A percentile compares a stretch with the other conserved stretches of the same genome.
phyloP scores from a whole-genome alignment of 805 yeast genomes.

The Peterozyma toletana region DNA sequence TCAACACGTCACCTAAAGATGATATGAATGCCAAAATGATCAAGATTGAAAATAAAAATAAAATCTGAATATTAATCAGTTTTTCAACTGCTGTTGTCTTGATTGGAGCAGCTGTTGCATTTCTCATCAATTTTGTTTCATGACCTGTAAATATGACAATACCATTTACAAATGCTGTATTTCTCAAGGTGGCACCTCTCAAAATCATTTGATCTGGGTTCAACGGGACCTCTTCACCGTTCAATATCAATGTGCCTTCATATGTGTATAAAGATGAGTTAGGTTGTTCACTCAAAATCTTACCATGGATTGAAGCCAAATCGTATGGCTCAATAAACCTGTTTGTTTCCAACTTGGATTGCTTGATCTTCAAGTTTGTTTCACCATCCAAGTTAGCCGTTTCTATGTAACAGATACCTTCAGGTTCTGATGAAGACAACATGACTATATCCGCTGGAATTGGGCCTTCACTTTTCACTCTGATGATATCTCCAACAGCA shows the following conservation, averaged over 20 bases:
- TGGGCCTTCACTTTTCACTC: slow-evolving; percentile 79
- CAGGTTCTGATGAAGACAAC: slow-evolving; percentile 92
- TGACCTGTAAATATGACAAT: slow-evolving; percentile 95
- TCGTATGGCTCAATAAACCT: slow-evolving; percentile 60
- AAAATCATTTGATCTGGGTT: slow-evolving; percentile 86
- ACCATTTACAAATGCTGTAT: slow-evolving; percentile 94
- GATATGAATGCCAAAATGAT: slow-evolving; percentile 73
- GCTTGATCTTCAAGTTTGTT: slow-evolving; percentile 92
- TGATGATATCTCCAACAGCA: slow-evolving; percentile 84
- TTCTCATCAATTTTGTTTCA: slow-evolving; percentile 95
- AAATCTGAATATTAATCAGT: slow-evolving; percentile 85
- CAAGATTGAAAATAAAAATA: slow-evolving; percentile 78
- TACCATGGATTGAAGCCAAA: slow-evolving; percentile 45
- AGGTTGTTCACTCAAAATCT: slow-evolving; percentile 81
- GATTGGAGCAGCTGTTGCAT: slow-evolving; percentile 98
- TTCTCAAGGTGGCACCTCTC: slow-evolving; percentile 93
- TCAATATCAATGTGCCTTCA: slow-evolving; percentile 74
- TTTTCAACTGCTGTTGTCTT: slow-evolving; percentile 96
- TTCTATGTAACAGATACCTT: slow-evolving; percentile 94
- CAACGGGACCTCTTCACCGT: slow-evolving; percentile 58
- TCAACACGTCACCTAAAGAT: slow-evolving; percentile 81
- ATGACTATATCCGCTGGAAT: slow-evolving; percentile 90
- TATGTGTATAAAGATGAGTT: slow-evolving; percentile 90
- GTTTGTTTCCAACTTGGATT: slow-evolving; percentile 74
- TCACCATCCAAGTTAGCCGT: slow-evolving; percentile 98